Base-by-base conservation (phyloP, 306 rosid species). In the Prunus campanulata region DNA sequence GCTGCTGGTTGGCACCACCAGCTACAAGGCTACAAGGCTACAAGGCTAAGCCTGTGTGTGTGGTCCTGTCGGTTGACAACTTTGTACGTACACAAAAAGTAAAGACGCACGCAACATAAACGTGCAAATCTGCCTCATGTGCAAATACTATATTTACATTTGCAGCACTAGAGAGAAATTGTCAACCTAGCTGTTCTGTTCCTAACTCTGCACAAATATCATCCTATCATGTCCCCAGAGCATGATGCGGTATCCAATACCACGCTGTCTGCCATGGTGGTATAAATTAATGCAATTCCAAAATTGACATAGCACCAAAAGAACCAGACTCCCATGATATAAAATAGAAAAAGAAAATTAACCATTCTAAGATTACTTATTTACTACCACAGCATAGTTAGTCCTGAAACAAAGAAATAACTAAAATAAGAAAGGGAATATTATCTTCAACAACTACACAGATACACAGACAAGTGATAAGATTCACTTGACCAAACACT, bases 381-480 rank as follows among this genome's bases (percentile, higher is more conserved):
- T 32, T 27, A 71, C 51, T 8, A 39, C 20, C 8, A 32, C 1
- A 32, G 6, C 39, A 56, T n/a, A 54, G 5, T 1, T 11, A 1
- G 30, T 32, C 27, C 32, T 8, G 8, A 8, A 12, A 68, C 67
- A 14, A 29, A 62, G 67, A 29, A 14, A 5, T 6, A 18, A 30
- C 63, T 42, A 8, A 44, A 61, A 27, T 30, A 46, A 39, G 6
- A 18, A 35, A 2, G 29, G 72, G 30, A 66, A 12, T n/a, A 13
- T 46, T 35, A 71, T 12, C 59, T 5, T 22, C 72, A 68, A 46
- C 14, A 61, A 74, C 70, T 61, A 72, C 66, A 56, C 66, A 72
- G 42, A 42, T 46, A 74, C 66, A 56, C 66, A 15, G 48, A 18
- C 0, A 11, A 47, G 60, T 74, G 77, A 74, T 3, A 8, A 59